Evolutionary conservation across 495 filamentous ascomycete species (phyloP), one percentile per base, ranked within the genome.

Genomic region (Echria macrotheca): DNA sequence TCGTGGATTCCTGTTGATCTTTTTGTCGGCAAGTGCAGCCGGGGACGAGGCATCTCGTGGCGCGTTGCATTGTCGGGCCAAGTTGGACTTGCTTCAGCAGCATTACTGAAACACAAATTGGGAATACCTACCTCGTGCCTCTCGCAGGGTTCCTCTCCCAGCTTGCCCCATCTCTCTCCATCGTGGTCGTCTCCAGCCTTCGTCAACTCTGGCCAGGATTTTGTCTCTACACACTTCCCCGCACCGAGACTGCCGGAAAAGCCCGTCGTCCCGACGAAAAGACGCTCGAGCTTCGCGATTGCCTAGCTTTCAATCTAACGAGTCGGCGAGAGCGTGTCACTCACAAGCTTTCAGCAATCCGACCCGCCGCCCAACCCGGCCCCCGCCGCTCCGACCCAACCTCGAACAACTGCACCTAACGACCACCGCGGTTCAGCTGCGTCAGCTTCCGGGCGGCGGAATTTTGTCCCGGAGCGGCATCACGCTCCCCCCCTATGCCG

Each of bases 91-190:
- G 37, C 39, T 41, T 41, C 47, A 48, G 46, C 23, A n/a, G 25
- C 33, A 38, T 26, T 40, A 17, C 49, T 52, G 54, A 56, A 56
- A 56, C 53, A 49, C 32, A 10, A 49, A 39, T 49, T 56, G 49
- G 49, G 54, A 52, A 54, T 54, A 54, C 50, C 32, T 15, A 32
- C 37, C 36, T 43, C 25, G 10, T 24, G 9, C 23, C 26, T 15
- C 23, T 28, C 26, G 21, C 33, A n/a, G 24, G 23, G 28, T 14
- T 24, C 44, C 23, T 19, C 23, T 31, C 40, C 14, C 38, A 21
- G 17, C 38, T 18, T 28, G 21, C 23, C 23, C 41, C n/a, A n/a
- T n/a, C n/a, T n/a, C n/a, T n/a, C n/a, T n/a, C n/a, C n/a, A n/a
- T n/a, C n/a, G n/a, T n/a, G n/a, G n/a, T n/a, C n/a, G n/a, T n/a